Base-by-base conservation (phyloP, 306 rosid species). In the Ochetophila trinervis region DNA sequence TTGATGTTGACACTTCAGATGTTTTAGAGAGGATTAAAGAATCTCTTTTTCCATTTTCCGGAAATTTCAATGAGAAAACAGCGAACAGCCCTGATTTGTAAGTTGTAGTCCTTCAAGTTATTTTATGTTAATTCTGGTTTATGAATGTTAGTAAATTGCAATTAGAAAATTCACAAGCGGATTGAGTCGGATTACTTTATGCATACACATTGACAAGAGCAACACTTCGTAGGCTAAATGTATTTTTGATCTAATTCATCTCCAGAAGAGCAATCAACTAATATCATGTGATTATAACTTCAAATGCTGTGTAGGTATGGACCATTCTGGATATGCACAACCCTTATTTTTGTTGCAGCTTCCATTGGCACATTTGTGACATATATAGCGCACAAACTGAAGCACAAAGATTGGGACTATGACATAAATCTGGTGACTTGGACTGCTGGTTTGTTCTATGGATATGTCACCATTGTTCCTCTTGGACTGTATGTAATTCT, bases 241-340 rank as follows among this genome's bases (percentile, higher is more conserved):
- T 27, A 27, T 27, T 1, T 1, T 27, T 27, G 32, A 27, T 27
- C 32, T 27, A 27, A 27, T 27, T 27, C 32, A 27, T 27, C 32
- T 27, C 32, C 32, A 27, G 32, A 4, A 27, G 32, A 27, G 32
- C 32, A 4, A 27, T 27, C 32, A 27, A 27, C 32, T 27, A 27
- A 27, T 4, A 27, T 59, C 40, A 59, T 69, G 15, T 27, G 63
- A 62, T 80, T 60, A 64, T 66, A 53, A 52, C 69, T 47, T 52
- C 66, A 55, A 76, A 70, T 73, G n/a, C 24, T 68, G 18, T 63
- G 56, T 86, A 93, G 98, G 82, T 92, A 92, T 48, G 98, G 98
- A 55, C 98, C 98, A 53, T 92, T 92, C 82, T 92, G 98, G 98
- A 89, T 92, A 74, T 92, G 98, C 76, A 89, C 96, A 37, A 92